Evolutionary conservation across 2,329 filamentous ascomycete species (phyloP).

Genomic region (Epicoccum sorghinum): DNA sequence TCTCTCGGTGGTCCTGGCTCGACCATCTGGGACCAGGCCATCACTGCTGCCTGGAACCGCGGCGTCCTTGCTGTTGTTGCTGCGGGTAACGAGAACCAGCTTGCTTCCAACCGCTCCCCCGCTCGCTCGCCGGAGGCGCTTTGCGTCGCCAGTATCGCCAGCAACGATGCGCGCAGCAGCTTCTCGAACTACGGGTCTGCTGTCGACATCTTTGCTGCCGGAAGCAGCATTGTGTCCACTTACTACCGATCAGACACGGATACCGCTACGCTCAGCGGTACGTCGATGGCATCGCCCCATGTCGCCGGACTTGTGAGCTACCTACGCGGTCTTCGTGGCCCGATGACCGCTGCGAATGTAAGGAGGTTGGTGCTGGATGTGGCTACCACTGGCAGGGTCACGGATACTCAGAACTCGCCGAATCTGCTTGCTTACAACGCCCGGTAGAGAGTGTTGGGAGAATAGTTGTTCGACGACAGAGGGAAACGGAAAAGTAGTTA

Average conservation of each 20-base stretch:
- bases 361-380: conserved; percentile 30
- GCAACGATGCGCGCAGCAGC: conserved; percentile 24
- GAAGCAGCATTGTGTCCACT: conserved; percentile 52
- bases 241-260: conserved; percentile 52
- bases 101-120: conserved; percentile 38
- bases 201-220: conserved; percentile 49
- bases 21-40: conserved; percentile 39
- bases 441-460: not conserved
- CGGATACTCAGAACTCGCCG: conserved; percentile 24
- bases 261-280: conserved; percentile 59
- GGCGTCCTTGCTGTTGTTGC: conserved; percentile 46
- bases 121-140: conserved; percentile 43
- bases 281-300: conserved; percentile 71
- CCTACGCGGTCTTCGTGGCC: conserved; percentile 61
- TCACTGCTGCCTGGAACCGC: conserved; percentile 37
- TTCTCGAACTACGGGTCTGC: conserved; percentile 47
- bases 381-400: conserved; percentile 29
- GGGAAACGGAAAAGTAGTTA: no score
- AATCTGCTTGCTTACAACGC: conserved; percentile 40
- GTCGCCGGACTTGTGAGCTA: conserved; percentile 72
- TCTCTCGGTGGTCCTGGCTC: conserved; percentile 42
- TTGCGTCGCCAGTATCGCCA: conserved; percentile 45
- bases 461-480: no score
- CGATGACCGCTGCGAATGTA: conserved; percentile 22
- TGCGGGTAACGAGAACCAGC: conserved; percentile 42